Conservation (phyloP, 306 rosid species). For the Cucurbita argyrosperma region DNA sequence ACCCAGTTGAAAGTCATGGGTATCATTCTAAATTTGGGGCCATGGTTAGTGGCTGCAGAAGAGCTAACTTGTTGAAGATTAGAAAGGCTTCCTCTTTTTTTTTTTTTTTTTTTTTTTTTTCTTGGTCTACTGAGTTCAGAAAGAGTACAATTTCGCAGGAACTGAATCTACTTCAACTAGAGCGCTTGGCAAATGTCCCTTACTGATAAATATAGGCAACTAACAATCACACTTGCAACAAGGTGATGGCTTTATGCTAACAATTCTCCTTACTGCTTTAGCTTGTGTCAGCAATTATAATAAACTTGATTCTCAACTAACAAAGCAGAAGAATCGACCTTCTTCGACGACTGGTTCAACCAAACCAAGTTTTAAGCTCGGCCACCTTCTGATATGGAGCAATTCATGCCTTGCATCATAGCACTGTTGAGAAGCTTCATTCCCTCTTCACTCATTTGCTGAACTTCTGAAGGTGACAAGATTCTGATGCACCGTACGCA, state of each 20-base stretch:
- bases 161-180: no score
- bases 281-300: not conserved
- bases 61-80: not conserved
- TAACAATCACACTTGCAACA: not conserved
- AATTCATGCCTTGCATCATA: conserved; percentile 62
- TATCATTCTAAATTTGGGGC: no score
- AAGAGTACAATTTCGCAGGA: not conserved
- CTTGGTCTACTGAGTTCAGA: not conserved
- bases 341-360: not conserved
- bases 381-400: conserved; percentile 20
- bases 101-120: not conserved
- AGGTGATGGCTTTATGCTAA: not conserved
- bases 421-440: conserved; percentile 86
- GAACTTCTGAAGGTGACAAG: conserved; percentile 75
- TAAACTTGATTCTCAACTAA: not conserved
- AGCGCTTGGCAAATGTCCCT: not conserved
- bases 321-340: not conserved
- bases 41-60: no score
- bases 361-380: not conserved
- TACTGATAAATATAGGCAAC: not conserved
- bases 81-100: not conserved
- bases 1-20: no score
- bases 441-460: conserved; percentile 95
- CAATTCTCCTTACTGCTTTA: not conserved
- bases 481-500: conserved; percentile 83